Evolutionary conservation across 2,329 filamentous ascomycete species (phyloP), one percentile per base, ranked within the genome.

Genomic region (Huntiella decipiens): DNA sequence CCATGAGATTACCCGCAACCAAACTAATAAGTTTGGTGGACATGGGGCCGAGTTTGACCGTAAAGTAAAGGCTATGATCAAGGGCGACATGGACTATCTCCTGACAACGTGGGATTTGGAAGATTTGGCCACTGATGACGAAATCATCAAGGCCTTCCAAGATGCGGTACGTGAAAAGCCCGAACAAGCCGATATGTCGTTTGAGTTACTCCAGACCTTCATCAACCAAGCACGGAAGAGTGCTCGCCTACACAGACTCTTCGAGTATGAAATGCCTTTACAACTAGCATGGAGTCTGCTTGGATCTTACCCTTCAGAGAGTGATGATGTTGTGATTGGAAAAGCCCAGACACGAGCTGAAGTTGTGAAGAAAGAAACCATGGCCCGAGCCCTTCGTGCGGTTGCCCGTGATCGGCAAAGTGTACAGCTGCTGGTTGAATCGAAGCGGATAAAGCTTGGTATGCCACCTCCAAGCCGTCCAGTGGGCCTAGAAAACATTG

Each of bases 401-500:
- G 53, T 54, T 12, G 55, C 56, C 19, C 45, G 52, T 3, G 55
- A 58, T 17, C 44, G 46, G 43, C 56, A 43, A 54, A 55, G 38
- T 52, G 53, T 43, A 45, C 53, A 15, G 45, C 44, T 47, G 37
- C 48, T 22, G 40, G 49, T 28, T 19, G 49, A 44, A 46, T 48
- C 34, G 13, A 49, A 48, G 22, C 50, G 43, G 22, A 50, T 51
- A 5, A 44, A 47, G 31, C 36, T 48, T 15, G 52, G 52, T 1
- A 48, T 53, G 8, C 91, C 91, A 10, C 48, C 48, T 1, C 48
- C 48, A n/a, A 35, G 38, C 11, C 46, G 48, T 37, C 48, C 48
- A 0, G 82, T 93, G 16, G 91, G 91, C 0, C 70, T 96, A 4
- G 73, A 78, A 52, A 98, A 96, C 54, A 93, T 96, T 48, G 87